A percentile compares a stretch with the other conserved stretches of the same genome.
Conservation (phyloP, 345 rosid species). For the Sonneratia alba region DNA sequence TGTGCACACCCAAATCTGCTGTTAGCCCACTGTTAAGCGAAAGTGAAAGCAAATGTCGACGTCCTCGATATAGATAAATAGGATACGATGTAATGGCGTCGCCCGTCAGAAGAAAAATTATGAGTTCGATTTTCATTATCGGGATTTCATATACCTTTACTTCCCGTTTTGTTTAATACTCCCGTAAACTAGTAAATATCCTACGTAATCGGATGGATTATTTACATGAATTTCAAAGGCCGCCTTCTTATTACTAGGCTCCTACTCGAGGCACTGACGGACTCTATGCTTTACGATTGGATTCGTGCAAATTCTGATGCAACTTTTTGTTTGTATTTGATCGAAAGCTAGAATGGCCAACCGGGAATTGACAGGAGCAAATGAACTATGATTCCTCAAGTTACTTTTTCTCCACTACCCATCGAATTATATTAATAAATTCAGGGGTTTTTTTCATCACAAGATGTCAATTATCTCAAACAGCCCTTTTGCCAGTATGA, state of each 20-base stretch:
- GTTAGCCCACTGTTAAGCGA: conserved; percentile 1
- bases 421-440: too few relatives aligned
- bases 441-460: too few relatives aligned
- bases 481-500: too few relatives aligned
- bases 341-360: not conserved
- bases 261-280: not conserved
- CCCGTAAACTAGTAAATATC: too few relatives aligned
- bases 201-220: not conserved
- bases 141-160: too few relatives aligned
- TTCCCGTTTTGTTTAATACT: too few relatives aligned
- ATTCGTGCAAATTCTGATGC: not conserved
- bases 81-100: not conserved
- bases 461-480: too few relatives aligned
- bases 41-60: not conserved
- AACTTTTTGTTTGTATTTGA: not conserved
- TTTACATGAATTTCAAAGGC: not conserved
- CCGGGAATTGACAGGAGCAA: not conserved
- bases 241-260: not conserved
- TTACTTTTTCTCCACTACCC: too few relatives aligned
- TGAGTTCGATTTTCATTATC: too few relatives aligned
- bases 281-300: not conserved
- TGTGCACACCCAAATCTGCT: not conserved
- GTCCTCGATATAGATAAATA: not conserved
- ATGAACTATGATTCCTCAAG: too few relatives aligned
- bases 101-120: too few relatives aligned